Percentiles rank a stretch among this genome's conserved stretches.
phyloP scores from a whole-genome alignment of 106 monocot species.

The Phalaenopsis aphrodite region DNA sequence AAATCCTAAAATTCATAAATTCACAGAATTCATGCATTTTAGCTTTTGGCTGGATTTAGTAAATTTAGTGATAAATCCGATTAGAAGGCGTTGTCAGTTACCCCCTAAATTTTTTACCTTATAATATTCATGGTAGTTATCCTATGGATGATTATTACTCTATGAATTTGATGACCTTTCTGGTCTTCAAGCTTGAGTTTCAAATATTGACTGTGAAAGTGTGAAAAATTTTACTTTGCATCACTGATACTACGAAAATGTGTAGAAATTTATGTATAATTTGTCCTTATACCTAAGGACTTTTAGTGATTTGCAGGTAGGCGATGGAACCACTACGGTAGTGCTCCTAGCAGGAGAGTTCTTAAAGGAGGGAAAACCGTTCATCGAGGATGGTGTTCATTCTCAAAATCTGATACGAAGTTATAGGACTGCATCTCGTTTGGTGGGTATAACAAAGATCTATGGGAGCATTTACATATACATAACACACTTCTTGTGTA shows the following conservation, averaged over 20 bases:
- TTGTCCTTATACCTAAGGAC: neutral
- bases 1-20: no score
- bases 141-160: neutral
- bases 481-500: no score
- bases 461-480: neutral
- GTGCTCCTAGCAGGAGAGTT: conserved; percentile 98
- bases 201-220: neutral
- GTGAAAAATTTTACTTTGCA: neutral
- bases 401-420: conserved; percentile 94
- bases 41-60: no score
- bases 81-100: no score
- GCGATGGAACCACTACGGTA: conserved; percentile 98
- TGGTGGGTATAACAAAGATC: conserved; percentile 35
- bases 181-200: neutral
- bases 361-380: conserved; percentile 93
- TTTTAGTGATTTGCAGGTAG: conserved; percentile 45
- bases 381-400: conserved; percentile 94
- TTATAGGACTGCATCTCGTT: conserved; percentile 59
- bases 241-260: neutral
- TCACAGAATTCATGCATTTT: no score
- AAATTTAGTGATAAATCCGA: no score
- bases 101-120: neutral
- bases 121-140: neutral
- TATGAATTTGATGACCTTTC: neutral
- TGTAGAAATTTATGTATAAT: neutral